Conservation (phyloP, 2,329 filamentous ascomycete genomes). For the Westerdykella sp. region DNA sequence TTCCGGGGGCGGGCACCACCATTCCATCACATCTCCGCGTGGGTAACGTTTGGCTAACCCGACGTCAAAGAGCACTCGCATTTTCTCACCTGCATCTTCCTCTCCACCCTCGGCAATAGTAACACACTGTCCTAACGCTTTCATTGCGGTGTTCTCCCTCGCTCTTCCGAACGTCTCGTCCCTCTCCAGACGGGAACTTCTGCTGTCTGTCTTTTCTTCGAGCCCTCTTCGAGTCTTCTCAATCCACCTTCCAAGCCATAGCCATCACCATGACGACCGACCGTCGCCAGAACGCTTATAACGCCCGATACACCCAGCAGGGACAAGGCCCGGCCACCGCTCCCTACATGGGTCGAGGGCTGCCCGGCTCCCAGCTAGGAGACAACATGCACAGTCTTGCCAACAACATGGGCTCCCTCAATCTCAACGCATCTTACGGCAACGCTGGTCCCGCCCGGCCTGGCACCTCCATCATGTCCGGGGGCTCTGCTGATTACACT, state of each 20-base stretch:
- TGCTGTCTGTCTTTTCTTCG: not conserved
- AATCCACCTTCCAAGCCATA: constrained; percentile 1
- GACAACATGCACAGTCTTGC: constrained; percentile 29
- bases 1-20: not conserved
- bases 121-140: not conserved
- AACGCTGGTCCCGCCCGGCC: constrained; percentile 29
- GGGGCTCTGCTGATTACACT: constrained; percentile 30
- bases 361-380: constrained; percentile 24
- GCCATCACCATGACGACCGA: constrained; percentile 29
- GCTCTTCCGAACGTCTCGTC: not conserved
- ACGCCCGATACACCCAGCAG: constrained; percentile 21
- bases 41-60: not conserved
- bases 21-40: not conserved
- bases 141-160: not conserved
- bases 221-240: constrained; percentile 11
- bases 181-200: not conserved
- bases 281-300: constrained; percentile 27
- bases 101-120: not conserved
- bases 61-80: constrained; percentile 1
- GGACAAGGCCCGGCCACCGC: constrained; percentile 26
- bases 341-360: constrained; percentile 33
- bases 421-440: constrained; percentile 31
- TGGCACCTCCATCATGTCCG: constrained; percentile 25
- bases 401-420: constrained; percentile 32
- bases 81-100: constrained; percentile 1